Evolutionary conservation across 225 moss, liverwort and hornwort species (phyloP), one percentile per base, ranked within the genome.

Genomic region (Straminergon stramineum): DNA sequence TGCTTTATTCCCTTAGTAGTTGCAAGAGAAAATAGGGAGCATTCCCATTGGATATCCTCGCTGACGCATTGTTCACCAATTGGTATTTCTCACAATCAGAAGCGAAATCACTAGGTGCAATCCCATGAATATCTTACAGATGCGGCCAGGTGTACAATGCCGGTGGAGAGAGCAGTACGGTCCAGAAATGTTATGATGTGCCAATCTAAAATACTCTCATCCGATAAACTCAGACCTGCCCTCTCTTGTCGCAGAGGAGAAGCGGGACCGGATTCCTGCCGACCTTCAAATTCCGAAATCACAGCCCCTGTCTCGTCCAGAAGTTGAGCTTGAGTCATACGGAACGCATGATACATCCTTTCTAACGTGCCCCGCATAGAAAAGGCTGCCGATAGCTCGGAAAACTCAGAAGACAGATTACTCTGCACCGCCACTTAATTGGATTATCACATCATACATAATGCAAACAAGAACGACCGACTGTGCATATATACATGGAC

Each of bases 191-290:
- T 83, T 68, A 92, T 81, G 68, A 91, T 91, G 89, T 92, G 92
- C 94, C 91, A 92, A 92, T 94, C 92, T 75, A 91, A 76, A 83
- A 89, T 87, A 82, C 83, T 90, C 56, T 92, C 92, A 90, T 94
- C 94, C 82, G 92, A 61, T 37, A 87, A 82, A 91, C 82, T 94
- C 63, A 89, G 64, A 85, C 89, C 87, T 75, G 85, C 90, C 77
- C 91, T 91, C 78, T 85, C 86, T 87, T 90, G 92, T 65, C 86
- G 92, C 28, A 58, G 73, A 81, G 91, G 88, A 77, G 74, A 81
- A 76, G 87, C 87, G 57, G 92, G 67, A 52, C 87, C 92, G 45
- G 90, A 56, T 77, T 86, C 90, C 84, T 91, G 92, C 79, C 82
- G 87, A 82, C 79, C 89, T 90, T 91, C 92, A 79, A 89, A 66